phyloP scores from a whole-genome alignment of 2,329 filamentous ascomycete genomes.

The Pseudogymnoascus sp. region DNA sequence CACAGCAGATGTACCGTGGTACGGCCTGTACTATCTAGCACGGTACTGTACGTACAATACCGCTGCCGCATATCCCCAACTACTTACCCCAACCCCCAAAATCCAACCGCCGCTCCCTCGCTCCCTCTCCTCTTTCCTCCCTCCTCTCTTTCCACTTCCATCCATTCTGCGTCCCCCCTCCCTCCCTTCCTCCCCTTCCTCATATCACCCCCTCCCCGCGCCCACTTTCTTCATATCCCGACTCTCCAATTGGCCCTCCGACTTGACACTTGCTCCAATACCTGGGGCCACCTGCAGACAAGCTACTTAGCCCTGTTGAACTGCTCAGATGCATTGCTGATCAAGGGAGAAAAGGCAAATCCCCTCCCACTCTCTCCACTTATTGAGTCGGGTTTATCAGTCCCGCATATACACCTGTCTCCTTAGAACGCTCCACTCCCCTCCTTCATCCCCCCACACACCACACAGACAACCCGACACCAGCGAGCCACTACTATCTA shows the following conservation, averaged over 20 bases:
- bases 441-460: conserved; percentile 3
- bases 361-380: neutral
- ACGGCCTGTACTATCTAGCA: neutral
- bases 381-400: neutral
- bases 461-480: neutral
- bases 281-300: neutral
- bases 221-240: conserved; percentile 2
- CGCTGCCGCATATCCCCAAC: neutral
- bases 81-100: neutral
- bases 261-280: conserved; percentile 1
- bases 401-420: conserved; percentile 4
- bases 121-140: neutral
- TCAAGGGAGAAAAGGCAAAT: neutral
- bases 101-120: neutral
- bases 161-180: neutral
- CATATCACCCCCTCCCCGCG: neutral
- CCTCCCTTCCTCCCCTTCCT: neutral
- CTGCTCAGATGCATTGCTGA: neutral
- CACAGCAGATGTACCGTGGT: neutral
- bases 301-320: conserved; percentile 4
- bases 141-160: neutral
- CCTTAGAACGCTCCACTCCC: neutral
- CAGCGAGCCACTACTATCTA: conserved; percentile 3
- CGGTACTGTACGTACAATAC: neutral
- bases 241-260: neutral